Conservation (phyloP, 441 rosid genomes). For the Macaranga tanarius region DNA sequence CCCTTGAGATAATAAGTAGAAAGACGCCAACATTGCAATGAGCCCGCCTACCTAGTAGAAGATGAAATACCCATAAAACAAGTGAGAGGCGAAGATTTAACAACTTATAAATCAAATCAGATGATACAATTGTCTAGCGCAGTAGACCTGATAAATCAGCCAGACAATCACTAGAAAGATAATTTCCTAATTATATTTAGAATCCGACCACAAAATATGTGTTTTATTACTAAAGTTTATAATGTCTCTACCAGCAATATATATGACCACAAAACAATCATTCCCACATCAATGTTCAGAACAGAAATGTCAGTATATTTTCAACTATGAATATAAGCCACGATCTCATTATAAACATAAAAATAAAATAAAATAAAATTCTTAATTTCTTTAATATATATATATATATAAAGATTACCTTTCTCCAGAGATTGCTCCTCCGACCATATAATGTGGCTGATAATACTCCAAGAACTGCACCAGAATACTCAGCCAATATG, state of each 20-base stretch:
- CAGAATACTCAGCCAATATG: conserved; percentile 93
- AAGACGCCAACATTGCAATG: conserved; percentile 77
- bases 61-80: conserved; percentile 11
- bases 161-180: neutral
- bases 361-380: neutral
- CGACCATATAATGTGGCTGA: conserved; percentile 87
- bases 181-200: neutral
- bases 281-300: neutral
- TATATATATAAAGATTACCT: conserved; percentile 45
- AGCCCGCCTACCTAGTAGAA: conserved; percentile 81
- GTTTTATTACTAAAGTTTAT: neutral
- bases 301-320: neutral
- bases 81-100: neutral
- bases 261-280: conserved; percentile 5
- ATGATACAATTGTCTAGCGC: neutral
- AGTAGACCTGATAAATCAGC: neutral
- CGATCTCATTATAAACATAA: neutral
- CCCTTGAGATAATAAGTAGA: conserved; percentile 90
- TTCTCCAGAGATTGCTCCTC: conserved; percentile 74
- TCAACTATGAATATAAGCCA: neutral
- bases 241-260: conserved; percentile 3
- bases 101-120: neutral
- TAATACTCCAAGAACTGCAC: conserved; percentile 94
- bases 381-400: neutral
- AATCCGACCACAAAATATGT: neutral